Conservation (phyloP, 2,329 filamentous ascomycete genomes). For the Talaromyces verruculosus region DNA sequence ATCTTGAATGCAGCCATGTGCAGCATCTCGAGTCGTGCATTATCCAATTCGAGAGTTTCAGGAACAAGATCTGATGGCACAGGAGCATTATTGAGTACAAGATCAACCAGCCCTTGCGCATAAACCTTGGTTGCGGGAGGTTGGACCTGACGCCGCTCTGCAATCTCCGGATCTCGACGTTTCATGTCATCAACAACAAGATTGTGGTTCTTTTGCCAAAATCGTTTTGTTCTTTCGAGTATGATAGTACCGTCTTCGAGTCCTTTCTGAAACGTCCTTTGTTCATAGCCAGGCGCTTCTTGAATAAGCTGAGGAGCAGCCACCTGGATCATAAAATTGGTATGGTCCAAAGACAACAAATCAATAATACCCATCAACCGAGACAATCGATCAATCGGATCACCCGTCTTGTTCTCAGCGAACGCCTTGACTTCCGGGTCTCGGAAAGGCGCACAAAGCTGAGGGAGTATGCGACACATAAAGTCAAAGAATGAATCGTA, state of each 20-base stretch:
- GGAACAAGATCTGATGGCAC: conserved; percentile 56
- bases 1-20: conserved; percentile 58
- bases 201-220: conserved; percentile 51
- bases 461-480: conserved; percentile 62
- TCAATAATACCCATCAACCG: conserved; percentile 64
- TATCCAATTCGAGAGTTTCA: conserved; percentile 61
- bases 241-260: conserved; percentile 53
- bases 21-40: conserved; percentile 53
- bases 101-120: conserved; percentile 59
- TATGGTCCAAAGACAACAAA: conserved; percentile 62
- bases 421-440: conserved; percentile 60
- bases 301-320: conserved; percentile 61
- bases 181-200: conserved; percentile 52
- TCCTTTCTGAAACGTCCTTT: conserved; percentile 58
- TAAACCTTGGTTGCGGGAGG: conserved; percentile 51
- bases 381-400: conserved; percentile 64
- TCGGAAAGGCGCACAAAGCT: conserved; percentile 64
- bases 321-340: conserved; percentile 64
- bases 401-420: conserved; percentile 51
- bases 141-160: conserved; percentile 33
- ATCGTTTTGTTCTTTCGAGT: conserved; percentile 55
- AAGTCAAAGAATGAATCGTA: conserved; percentile 65
- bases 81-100: conserved; percentile 55
- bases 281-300: conserved; percentile 62
- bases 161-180: conserved; percentile 45